Percentiles rank a stretch among this genome's conserved stretches.
These are phyloP conservation scores for Eucalyptus guilfoylei DNA, from an alignment of 345 rosid species.

Conservation along the genomic window DNA sequence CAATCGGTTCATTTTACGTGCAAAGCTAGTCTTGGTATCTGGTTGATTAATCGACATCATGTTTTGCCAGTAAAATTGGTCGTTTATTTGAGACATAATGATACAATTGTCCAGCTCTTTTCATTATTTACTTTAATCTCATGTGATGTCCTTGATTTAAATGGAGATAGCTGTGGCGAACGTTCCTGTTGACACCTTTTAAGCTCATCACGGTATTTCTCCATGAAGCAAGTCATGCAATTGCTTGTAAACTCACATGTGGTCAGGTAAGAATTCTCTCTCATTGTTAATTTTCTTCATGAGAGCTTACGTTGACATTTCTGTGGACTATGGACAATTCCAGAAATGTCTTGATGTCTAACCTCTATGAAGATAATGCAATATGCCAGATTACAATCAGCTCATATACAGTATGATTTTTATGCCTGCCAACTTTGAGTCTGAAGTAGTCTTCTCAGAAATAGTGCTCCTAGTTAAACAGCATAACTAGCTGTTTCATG, in stretches of 20 bases:
- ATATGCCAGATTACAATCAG: neutral
- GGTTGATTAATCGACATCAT: neutral
- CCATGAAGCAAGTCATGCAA: slow-evolving; percentile 97
- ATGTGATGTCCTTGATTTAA: neutral
- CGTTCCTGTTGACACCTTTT: slow-evolving; percentile 73
- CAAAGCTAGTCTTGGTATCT: neutral
- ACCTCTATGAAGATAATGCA: neutral
- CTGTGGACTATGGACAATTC: neutral
- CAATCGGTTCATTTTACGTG: neutral
- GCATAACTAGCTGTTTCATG: neutral
- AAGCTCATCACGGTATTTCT: slow-evolving; percentile 94
- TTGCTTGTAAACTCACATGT: slow-evolving; percentile 96
- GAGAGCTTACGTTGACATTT: neutral
- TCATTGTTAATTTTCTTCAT: neutral
- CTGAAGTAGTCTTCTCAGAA: neutral
- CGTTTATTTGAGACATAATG: neutral
- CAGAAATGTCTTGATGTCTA: neutral
- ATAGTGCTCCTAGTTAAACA: neutral
- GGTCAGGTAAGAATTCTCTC: slow-evolving; percentile 63
- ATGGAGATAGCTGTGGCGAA: slow-evolving; percentile 80
- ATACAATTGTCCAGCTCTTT: neutral
- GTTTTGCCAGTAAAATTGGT: neutral
- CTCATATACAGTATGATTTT: neutral
- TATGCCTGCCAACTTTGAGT: neutral
- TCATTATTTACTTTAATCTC: neutral